Evolutionary conservation across 305 asterid genomes (phyloP).

Genomic region (Fraxinus baroniana): DNA sequence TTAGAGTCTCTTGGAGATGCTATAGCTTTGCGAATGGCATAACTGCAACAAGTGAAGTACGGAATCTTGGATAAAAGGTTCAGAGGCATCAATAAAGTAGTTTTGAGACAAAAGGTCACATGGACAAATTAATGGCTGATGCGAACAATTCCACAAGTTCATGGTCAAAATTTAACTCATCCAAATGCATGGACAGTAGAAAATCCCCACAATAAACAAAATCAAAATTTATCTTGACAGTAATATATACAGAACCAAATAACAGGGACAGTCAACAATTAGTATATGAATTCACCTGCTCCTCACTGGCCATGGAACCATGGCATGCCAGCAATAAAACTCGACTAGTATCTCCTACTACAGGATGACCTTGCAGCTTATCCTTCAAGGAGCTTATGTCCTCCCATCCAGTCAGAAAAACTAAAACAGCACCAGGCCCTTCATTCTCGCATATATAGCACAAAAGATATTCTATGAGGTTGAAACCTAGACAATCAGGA

Average conservation of each 20-base stretch:
- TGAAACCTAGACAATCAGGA: conserved; percentile 85
- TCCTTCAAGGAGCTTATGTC: conserved; percentile 81
- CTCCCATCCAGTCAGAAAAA: conserved; percentile 97
- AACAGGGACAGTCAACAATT: conserved; percentile 20
- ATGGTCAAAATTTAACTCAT: conserved; percentile 14
- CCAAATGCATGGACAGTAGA: conserved; percentile 1
- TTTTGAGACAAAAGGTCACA: background rate
- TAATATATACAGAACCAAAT: background rate
- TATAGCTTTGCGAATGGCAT: background rate
- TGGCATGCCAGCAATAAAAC: conserved; percentile 87
- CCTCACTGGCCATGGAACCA: conserved; percentile 90
- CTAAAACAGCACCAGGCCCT: conserved; percentile 82
- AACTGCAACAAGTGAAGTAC: background rate
- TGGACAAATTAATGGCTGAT: background rate
- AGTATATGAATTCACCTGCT: conserved; percentile 61
- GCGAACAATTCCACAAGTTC: background rate
- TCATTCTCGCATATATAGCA: conserved; percentile 67
- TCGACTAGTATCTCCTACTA: conserved; percentile 69
- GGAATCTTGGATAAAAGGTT: conserved; percentile 15
- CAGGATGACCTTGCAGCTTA: conserved; percentile 71
- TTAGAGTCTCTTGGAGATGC: background rate
- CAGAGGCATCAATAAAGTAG: background rate
- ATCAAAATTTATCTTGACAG: background rate
- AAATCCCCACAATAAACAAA: conserved; percentile 13
- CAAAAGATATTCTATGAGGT: conserved; percentile 71